phyloP scores from a whole-genome alignment of 768 basidiomycete species.

The Russula griseocarnosa region DNA sequence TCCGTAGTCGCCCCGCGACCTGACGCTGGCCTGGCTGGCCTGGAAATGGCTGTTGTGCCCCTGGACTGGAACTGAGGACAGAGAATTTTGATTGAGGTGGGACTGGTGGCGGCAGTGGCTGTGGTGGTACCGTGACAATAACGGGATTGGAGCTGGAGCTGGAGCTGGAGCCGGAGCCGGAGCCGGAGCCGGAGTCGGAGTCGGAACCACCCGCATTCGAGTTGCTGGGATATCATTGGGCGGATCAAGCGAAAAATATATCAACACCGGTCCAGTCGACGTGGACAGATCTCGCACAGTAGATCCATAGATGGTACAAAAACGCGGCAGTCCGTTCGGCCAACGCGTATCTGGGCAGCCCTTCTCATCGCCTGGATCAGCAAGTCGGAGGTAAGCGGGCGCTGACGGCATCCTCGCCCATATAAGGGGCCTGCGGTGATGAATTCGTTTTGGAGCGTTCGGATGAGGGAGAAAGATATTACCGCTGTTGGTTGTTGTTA shows the following conservation, averaged over 20 bases:
- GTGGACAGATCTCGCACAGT: conserved; percentile 48
- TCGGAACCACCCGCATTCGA: conserved; percentile 14
- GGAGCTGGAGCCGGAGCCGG: neutral
- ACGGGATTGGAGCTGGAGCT: neutral
- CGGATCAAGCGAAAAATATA: conserved; percentile 57
- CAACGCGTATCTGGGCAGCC: conserved; percentile 27
- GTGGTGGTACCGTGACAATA: neutral
- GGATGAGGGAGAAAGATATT: conserved; percentile 53
- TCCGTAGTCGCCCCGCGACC: neutral
- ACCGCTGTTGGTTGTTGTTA: conserved; percentile 31
- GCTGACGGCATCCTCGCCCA: conserved; percentile 36
- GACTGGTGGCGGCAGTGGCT: neutral
- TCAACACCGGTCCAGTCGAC: conserved; percentile 56
- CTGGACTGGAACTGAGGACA: neutral
- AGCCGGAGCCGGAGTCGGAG: neutral
- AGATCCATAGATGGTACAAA: conserved; percentile 58
- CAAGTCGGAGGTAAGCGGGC: conserved; percentile 32
- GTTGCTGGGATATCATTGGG: conserved; percentile 35
- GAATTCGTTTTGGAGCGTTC: conserved; percentile 46
- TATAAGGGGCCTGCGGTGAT: conserved; percentile 56
- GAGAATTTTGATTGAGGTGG: neutral
- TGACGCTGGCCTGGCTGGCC: neutral
- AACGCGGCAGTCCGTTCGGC: conserved; percentile 34
- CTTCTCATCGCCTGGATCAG: conserved; percentile 30
- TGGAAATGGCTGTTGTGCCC: neutral